Base-by-base conservation (phyloP, 2,329 filamentous ascomycete species). In the Cladosporium phlei region DNA sequence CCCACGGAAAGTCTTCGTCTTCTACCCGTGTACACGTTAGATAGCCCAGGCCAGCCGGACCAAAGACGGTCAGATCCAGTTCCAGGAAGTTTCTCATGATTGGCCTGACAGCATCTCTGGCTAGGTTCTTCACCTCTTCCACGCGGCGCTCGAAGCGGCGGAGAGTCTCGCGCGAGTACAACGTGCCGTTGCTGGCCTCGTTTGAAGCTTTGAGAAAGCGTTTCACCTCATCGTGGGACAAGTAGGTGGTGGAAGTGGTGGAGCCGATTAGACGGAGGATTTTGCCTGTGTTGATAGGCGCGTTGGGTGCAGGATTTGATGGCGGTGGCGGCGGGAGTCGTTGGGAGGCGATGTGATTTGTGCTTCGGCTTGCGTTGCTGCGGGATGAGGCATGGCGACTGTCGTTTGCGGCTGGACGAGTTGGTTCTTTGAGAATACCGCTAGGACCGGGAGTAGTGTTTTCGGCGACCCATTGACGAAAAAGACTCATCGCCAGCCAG, bases 391-490 rank as follows among this genome's bases (percentile, higher is more conserved):
- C n/a, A 14, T 28, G 22, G 6, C 37, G 37, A 4, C n/a, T 10
- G 12, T 39, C 37, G 20, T 19, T 27, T 5, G 40, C 22, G 22
- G 16, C 43, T 7, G 34, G 34, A 4, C 40, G 33, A 2, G 24
- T 19, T 3, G 52, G 46, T 38, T 67, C 63, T 52, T 74, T 74
- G 25, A 73, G 60, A 7, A 73, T 74, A 1, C 77, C 72, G 0
- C 75, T 67, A 0, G 80, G 80, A 3, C 83, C 77, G 0, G 88
- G 85, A 2, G 86, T 85, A 4, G 87, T 95, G 65, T 89, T 91
- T 59, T 96, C 90, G 3, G 88, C 88, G 5, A 96, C 75, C 89
- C 90, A 96, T 66, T 95, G 88, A 3, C 91, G 79, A 69, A 96
- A 97, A 10, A 95, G 73, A 32, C 81, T 87, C 38, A 95, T 80